Conservation (phyloP, 2,329 filamentous ascomycete genomes). For the Monosporascus cannonballus region DNA sequence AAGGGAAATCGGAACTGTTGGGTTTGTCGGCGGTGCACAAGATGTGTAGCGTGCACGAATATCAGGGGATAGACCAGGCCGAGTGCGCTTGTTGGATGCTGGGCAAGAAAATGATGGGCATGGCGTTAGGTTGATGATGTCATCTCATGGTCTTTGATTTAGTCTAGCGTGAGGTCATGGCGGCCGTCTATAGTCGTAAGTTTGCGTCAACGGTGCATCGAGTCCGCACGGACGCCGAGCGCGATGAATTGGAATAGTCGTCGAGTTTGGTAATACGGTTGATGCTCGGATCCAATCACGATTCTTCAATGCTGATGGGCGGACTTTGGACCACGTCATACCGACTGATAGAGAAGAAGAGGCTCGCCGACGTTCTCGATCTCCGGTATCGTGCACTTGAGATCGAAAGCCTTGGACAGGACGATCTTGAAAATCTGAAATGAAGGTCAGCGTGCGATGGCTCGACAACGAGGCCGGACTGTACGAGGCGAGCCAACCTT, state of each 20-base stretch:
- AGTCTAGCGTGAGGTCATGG: background rate
- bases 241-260: background rate
- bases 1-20: background rate
- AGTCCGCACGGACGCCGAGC: background rate
- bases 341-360: conserved; percentile 79
- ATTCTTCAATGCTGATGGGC: too few species aligned
- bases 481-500: conserved; percentile 54
- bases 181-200: background rate
- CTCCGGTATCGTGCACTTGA: conserved; percentile 98
- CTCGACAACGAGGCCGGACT: background rate
- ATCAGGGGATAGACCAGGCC: background rate
- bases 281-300: background rate
- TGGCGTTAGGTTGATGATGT: background rate
- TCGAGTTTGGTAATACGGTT: background rate
- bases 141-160: background rate
- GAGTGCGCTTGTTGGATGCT: background rate
- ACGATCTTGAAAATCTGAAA: conserved; percentile 98
- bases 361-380: conserved; percentile 98
- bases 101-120: background rate
- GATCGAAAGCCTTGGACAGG: conserved; percentile 94
- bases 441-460: conserved; percentile 3
- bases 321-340: conserved; percentile 24
- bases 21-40: background rate
- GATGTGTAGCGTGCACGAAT: background rate
- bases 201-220: background rate